Evolutionary conservation across 345 rosid species (phyloP).

Genomic region (Fremontodendron californicum): DNA sequence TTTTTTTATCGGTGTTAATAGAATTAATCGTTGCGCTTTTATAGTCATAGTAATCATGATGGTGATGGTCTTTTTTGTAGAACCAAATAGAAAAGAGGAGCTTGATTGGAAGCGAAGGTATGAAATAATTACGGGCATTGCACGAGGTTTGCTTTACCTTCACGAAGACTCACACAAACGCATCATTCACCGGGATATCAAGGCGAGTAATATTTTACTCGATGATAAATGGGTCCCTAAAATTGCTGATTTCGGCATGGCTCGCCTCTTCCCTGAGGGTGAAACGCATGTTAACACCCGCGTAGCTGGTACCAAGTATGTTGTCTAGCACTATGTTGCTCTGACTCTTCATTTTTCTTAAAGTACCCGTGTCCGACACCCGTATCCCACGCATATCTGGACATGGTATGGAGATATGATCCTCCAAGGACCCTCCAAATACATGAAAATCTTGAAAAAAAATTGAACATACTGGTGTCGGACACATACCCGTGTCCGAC

Average conservation of each 20-base stretch:
- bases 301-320: constrained; percentile 93
- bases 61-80: constrained; percentile 33
- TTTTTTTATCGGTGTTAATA: constrained; percentile 2
- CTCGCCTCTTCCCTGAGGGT: constrained; percentile 93
- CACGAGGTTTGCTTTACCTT: constrained; percentile 88
- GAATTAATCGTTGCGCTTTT: neutral
- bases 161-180: constrained; percentile 80
- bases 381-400: too few relatives aligned
- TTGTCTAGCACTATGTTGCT: constrained; percentile 19
- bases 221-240: constrained; percentile 96
- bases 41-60: constrained; percentile 1
- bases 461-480: too few relatives aligned
- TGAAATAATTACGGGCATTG: constrained; percentile 73
- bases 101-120: constrained; percentile 81
- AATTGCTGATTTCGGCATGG: constrained; percentile 99
- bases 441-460: too few relatives aligned
- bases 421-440: too few relatives aligned
- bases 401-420: too few relatives aligned
- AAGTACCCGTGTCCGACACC: too few relatives aligned
- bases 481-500: too few relatives aligned
- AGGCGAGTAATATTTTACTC: constrained; percentile 88
- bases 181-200: constrained; percentile 94
- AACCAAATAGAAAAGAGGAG: constrained; percentile 38
- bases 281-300: constrained; percentile 85
- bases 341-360: too few relatives aligned